Evolutionary conservation across 108 stramenopile genomes (phyloP).

Genomic region (Stephanodiscus minutulus): DNA sequence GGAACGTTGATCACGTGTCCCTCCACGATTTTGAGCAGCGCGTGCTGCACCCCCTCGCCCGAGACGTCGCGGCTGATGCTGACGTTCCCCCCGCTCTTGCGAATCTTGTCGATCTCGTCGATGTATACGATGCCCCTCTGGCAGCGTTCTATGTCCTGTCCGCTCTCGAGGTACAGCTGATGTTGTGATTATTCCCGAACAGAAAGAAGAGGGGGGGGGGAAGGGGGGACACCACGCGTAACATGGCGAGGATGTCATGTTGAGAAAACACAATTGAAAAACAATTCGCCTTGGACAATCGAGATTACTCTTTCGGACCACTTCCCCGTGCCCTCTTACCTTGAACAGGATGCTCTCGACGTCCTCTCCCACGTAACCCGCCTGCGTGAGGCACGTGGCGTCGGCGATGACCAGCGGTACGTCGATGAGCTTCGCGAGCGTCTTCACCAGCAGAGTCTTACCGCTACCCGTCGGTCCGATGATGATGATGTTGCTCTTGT

Average conservation of each 20-base stretch:
- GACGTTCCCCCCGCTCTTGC: conserved; percentile 90
- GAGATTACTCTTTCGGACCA: neutral
- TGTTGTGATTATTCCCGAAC: conserved; percentile 1
- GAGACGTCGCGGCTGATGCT: conserved; percentile 95
- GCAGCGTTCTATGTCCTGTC: conserved; percentile 92
- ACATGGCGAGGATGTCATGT: neutral
- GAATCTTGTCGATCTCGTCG: conserved; percentile 94
- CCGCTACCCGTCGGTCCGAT: conserved; percentile 91
- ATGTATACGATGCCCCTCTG: conserved; percentile 95
- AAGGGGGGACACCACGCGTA: neutral
- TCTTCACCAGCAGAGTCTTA: conserved; percentile 95
- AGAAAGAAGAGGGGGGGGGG: no score
- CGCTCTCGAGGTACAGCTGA: conserved; percentile 90
- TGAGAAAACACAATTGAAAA: neutral
- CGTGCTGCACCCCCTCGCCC: conserved; percentile 99
- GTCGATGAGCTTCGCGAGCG: conserved; percentile 91
- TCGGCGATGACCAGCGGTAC: conserved; percentile 95
- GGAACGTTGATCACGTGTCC: conserved; percentile 98
- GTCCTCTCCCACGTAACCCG: conserved; percentile 98
- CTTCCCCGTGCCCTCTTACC: conserved; percentile 36
- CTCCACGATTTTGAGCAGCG: conserved; percentile 97
- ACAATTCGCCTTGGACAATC: neutral
- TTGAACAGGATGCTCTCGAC: conserved; percentile 96
- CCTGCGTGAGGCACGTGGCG: conserved; percentile 96
- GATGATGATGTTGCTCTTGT: conserved; percentile 96